These are phyloP conservation scores for Rhizopogon rudus DNA, from an alignment of 768 basidiomycete genomes.

Conservation along the genomic window DNA sequence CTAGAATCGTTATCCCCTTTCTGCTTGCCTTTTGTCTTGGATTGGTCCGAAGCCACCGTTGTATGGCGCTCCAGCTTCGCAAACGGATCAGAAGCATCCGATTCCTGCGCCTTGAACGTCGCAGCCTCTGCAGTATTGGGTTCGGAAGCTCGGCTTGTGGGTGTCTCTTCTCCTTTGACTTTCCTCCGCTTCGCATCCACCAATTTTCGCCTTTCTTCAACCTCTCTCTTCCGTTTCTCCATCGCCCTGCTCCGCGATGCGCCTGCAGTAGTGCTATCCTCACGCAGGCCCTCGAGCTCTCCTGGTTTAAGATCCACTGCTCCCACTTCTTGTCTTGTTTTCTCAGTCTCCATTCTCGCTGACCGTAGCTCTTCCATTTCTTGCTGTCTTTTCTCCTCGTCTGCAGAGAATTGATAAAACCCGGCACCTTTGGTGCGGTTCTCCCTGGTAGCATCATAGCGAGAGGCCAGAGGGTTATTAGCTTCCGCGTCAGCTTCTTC, in stretches of 20 bases:
- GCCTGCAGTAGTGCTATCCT: conserved; percentile 20
- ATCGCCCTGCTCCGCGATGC: conserved; percentile 41
- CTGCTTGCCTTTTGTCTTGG: conserved; percentile 20
- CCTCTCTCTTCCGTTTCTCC: conserved; percentile 69
- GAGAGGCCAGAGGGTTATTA: conserved; percentile 64
- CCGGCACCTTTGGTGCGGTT: conserved; percentile 87
- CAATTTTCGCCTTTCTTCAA: conserved; percentile 58
- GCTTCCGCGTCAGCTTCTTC: conserved; percentile 61
- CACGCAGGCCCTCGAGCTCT: conserved; percentile 74
- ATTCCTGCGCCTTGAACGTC: background rate
- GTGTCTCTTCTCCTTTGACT: conserved; percentile 17
- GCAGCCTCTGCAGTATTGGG: background rate
- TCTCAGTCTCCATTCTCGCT: conserved; percentile 68
- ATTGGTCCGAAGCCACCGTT: conserved; percentile 7
- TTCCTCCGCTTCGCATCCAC: conserved; percentile 70
- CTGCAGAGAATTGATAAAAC: conserved; percentile 86
- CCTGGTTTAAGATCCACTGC: conserved; percentile 60
- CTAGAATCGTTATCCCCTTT: conserved; percentile 3
- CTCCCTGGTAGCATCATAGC: conserved; percentile 82
- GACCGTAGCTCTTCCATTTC: conserved; percentile 82
- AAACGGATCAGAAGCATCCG: conserved; percentile 39
- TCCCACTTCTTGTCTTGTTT: conserved; percentile 51
- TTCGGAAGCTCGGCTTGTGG: background rate
- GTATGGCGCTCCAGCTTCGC: conserved; percentile 40
- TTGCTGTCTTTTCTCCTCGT: conserved; percentile 69